Percentiles rank a stretch among this genome's conserved stretches.
Evolutionary conservation across 1,139 yeast species (phyloP).

Genomic region (Trichomonascaceae sp.): DNA sequence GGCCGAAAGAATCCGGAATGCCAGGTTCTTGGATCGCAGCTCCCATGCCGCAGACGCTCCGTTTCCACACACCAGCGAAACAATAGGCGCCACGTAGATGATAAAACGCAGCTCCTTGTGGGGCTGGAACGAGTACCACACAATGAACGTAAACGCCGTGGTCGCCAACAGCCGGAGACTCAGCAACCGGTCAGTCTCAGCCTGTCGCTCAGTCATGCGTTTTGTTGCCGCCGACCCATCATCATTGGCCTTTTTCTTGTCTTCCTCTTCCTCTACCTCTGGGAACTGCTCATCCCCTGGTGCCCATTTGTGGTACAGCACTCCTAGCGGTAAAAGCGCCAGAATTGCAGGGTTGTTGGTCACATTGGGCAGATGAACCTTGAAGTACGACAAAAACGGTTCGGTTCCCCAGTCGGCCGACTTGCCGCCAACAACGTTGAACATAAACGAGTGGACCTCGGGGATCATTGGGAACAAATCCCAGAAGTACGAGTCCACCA

Average conservation of each 20-base stretch:
- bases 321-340: slow-evolving; percentile 33
- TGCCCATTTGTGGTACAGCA: slow-evolving; percentile 12
- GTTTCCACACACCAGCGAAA: slow-evolving; percentile 52
- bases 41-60: slow-evolving; percentile 42
- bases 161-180: slow-evolving; percentile 28
- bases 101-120: slow-evolving; percentile 95
- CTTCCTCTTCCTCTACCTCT: not conserved
- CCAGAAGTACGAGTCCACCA: slow-evolving; percentile 58
- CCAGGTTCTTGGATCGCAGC: slow-evolving; percentile 4
- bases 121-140: slow-evolving; percentile 63
- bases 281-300: not conserved
- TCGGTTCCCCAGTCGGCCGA: slow-evolving; percentile 76
- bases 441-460: slow-evolving; percentile 58
- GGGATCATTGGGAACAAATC: slow-evolving; percentile 37
- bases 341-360: slow-evolving; percentile 51
- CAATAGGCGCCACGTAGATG: slow-evolving; percentile 56
- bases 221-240: too few species aligned
- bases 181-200: slow-evolving; percentile 18
- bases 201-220: slow-evolving; percentile 11
- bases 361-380: slow-evolving; percentile 40
- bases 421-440: slow-evolving; percentile 62
- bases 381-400: slow-evolving; percentile 58
- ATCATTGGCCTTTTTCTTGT: not conserved
- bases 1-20: slow-evolving; percentile 13
- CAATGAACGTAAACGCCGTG: slow-evolving; percentile 41